These are phyloP conservation scores for Kwoniella bestiolae DNA, from an alignment of 768 basidiomycete species.

Conservation along the genomic window DNA sequence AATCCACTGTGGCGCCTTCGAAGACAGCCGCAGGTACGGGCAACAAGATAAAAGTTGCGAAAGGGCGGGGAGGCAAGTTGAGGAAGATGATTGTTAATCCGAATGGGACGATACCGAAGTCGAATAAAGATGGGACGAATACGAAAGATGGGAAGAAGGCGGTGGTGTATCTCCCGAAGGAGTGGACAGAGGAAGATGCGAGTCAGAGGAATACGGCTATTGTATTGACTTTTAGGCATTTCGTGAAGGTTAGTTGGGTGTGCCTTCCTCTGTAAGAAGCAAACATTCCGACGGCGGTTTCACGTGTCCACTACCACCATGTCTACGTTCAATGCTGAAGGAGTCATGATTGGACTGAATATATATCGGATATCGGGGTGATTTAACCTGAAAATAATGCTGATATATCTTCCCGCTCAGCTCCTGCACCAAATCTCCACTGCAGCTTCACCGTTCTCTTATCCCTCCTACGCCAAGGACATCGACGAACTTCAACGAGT, in stretches of 20 bases:
- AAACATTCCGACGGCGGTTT: too few relatives aligned
- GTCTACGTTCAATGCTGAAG: too few relatives aligned
- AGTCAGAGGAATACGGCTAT: conserved; percentile 53
- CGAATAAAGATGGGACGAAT: conserved; percentile 18
- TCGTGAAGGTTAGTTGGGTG: conserved; percentile 52
- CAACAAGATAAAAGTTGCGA: conserved; percentile 37
- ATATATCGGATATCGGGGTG: too few relatives aligned
- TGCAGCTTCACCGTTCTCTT: conserved; percentile 54
- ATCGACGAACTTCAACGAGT: conserved; percentile 51
- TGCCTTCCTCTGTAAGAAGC: too few relatives aligned
- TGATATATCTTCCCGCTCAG: conserved; percentile 21
- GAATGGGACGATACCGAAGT: conserved; percentile 29
- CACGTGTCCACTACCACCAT: too few relatives aligned
- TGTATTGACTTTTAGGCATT: conserved; percentile 55
- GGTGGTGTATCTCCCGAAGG: conserved; percentile 48
- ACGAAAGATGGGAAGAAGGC: conserved; percentile 30
- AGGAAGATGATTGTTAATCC: conserved; percentile 35
- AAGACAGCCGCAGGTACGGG: background rate
- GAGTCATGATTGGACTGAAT: too few relatives aligned
- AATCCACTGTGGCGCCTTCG: background rate
- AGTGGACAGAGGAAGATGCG: conserved; percentile 51
- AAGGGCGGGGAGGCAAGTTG: conserved; percentile 39
- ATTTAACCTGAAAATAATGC: too few relatives aligned
- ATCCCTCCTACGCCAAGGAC: conserved; percentile 51
- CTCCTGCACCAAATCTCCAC: conserved; percentile 53